Evolutionary conservation across 352 stramenopile genomes (phyloP), one percentile per base, ranked within the genome.

Genomic region (Blastocystis hominis): DNA sequence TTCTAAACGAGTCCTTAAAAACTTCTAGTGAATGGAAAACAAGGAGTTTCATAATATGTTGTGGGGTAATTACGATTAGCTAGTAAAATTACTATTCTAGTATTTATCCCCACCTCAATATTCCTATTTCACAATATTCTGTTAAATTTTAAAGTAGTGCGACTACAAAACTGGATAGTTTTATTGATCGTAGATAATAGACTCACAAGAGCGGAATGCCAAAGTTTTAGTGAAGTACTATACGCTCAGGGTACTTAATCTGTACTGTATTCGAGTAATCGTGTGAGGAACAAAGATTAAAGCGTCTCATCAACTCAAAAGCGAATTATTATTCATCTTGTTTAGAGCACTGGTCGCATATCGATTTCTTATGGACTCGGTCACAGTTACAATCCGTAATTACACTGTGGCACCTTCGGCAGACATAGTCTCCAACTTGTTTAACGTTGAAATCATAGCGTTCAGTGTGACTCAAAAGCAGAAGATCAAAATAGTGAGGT

Each of bases 1-100:
- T 30, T 80, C 17, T 80, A 80, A 80, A 66, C 54, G 47, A 76
- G 64, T 76, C 64, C 64, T 76, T 76, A 56, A 54, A 54, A 76
- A 54, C 40, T 76, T 76, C 34, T 76, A 76, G 36, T 34, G 10
- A 55, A 76, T 20, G 46, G 40, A 54, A 66, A 40, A 38, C 13
- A 38, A 13, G 56, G 56, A 66, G 56, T 66, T 66, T 66, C 56
- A 66, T 66, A 13, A 59, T 20, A 1, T 13, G n/a, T 59, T 20
- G 10, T n/a, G 50, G 50, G 50, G 50, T 59, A 59, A 59, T 59
- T 59, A 20, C 1, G 13, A 59, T 20, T 59, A 59, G 13, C 50
- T 59, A 30, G 50, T n/a, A 59, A 59, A 59, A 20, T 20, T n/a
- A 59, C 50, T 59, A 59, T 59, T 13, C 1, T 59, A 59, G 13